These are phyloP conservation scores for Arthrobotrys sphaeroides DNA, from an alignment of 2,329 filamentous ascomycete species.

Conservation along the genomic window DNA sequence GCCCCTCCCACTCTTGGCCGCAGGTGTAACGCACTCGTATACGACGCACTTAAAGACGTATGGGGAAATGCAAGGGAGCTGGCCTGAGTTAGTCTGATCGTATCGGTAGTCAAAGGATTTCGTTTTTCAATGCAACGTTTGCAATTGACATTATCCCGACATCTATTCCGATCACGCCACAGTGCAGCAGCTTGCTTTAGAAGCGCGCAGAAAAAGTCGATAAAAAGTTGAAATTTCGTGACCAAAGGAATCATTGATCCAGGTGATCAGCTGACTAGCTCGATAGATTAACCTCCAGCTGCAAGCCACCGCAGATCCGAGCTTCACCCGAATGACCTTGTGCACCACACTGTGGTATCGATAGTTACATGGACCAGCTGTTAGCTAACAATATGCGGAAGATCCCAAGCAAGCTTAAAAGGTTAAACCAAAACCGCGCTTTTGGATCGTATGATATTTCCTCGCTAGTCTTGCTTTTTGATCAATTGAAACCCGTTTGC, in stretches of 20 bases:
- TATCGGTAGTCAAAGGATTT: background rate
- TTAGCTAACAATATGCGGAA: background rate
- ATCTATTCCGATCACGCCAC: constrained; percentile 3
- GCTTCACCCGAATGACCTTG: background rate
- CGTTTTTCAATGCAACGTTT: background rate
- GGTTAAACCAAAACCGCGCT: background rate
- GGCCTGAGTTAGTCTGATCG: constrained; percentile 4
- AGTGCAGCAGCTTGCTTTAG: background rate
- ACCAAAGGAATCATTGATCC: background rate
- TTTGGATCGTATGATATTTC: constrained; percentile 32
- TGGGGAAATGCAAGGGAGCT: background rate
- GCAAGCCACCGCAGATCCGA: background rate
- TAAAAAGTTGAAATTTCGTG: background rate
- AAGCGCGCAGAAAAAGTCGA: background rate
- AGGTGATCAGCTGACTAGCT: background rate
- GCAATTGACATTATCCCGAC: background rate
- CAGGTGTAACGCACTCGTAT: background rate
- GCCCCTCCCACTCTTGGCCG: constrained; percentile 1
- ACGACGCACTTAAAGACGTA: no score
- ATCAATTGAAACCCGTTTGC: constrained; percentile 27
- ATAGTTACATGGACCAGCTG: background rate
- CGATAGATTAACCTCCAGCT: background rate
- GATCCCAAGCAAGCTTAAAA: background rate
- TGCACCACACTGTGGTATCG: background rate
- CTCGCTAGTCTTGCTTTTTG: background rate